Evolutionary conservation across 2,329 filamentous ascomycete genomes (phyloP).

Genomic region (Leptographium radiaticola): DNA sequence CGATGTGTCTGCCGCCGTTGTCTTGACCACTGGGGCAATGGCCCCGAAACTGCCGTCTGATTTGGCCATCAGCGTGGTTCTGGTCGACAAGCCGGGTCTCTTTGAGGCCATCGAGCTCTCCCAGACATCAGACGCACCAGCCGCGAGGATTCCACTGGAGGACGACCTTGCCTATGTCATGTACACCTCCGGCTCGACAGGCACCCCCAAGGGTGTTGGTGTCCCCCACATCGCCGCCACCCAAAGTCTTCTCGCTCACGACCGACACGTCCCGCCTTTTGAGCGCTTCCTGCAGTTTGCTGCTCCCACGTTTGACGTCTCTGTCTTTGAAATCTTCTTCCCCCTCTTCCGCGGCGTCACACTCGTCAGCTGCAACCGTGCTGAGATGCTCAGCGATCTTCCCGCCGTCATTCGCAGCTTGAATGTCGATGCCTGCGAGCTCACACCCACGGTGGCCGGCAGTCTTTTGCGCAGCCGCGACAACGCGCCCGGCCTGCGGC

Average conservation of each 20-base stretch:
- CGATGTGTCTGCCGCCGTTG: slow-evolving; percentile 58
- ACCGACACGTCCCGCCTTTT: slow-evolving; percentile 64
- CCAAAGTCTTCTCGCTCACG: slow-evolving; percentile 71
- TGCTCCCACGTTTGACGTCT: slow-evolving; percentile 86
- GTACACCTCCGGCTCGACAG: slow-evolving; percentile 88
- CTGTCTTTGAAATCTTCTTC: slow-evolving; percentile 91
- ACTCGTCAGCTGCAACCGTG: slow-evolving; percentile 56
- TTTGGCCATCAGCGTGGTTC: slow-evolving; percentile 20
- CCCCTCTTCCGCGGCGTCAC: slow-evolving; percentile 62
- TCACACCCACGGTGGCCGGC: slow-evolving; percentile 78
- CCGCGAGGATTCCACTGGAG: slow-evolving; percentile 6
- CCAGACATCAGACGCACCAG: neutral
- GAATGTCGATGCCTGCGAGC: slow-evolving; percentile 68
- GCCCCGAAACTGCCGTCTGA: slow-evolving; percentile 24
- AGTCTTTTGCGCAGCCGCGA: slow-evolving; percentile 58
- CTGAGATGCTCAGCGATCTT: slow-evolving; percentile 62
- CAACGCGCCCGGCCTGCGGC: slow-evolving; percentile 52
- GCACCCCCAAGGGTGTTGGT: slow-evolving; percentile 75
- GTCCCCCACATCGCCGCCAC: slow-evolving; percentile 70
- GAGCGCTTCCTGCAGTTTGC: slow-evolving; percentile 81
- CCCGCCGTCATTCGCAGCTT: slow-evolving; percentile 50
- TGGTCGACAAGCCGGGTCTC: slow-evolving; percentile 17
- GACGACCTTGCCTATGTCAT: slow-evolving; percentile 67
- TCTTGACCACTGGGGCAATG: slow-evolving; percentile 49
- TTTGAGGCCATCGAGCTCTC: neutral